Evolutionary conservation across 257 asterid species (phyloP), one percentile per base, ranked within the genome.

Genomic region (Ilex aquifolium): DNA sequence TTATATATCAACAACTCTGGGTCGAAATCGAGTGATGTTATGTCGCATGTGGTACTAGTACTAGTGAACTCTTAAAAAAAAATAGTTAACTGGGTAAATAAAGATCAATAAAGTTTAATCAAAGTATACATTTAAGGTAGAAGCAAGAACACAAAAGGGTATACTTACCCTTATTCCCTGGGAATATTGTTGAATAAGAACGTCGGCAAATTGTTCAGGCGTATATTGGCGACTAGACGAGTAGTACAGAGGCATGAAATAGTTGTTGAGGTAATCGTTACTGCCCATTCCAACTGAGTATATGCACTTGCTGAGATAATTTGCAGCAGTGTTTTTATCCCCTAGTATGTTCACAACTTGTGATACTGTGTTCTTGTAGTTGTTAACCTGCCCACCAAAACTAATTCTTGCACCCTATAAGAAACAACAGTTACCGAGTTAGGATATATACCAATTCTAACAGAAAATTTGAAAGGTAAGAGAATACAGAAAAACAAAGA

Each of bases 131-230:
- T 4, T 17, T 9, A 30, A 13, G 11, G 27, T 21, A 21, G 27
- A 21, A 21, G 27, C 27, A 21, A 21, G 27, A 21, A 21, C 27
- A 21, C n/a, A 21, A 21, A 21, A 21, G 0, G 27, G 27, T 21
- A 21, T 36, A n/a, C 54, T 61, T 53, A 80, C 88, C 77, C 56
- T 72, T 21, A 84, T 29, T 48, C 79, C 82, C 16, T 60, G 57
- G 11, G 81, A 59, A 32, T 84, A 85, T 14, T 77, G 82, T 61
- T 76, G 88, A 56, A 82, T 85, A 32, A 85, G 76, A 40, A 62
- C 61, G 13, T 14, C 59, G 64, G 87, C 85, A 57, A 69, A 85
- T 63, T 82, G 79, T 0, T 82, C 63, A 6, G 89, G 83, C 1
- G 85, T 31, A 42, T 29, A 67, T 14, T 16, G 56, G 9, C 65